These are phyloP conservation scores for Cryphonectria radicalis DNA, from an alignment of 2,329 filamentous ascomycete genomes.

Conservation along the genomic window DNA sequence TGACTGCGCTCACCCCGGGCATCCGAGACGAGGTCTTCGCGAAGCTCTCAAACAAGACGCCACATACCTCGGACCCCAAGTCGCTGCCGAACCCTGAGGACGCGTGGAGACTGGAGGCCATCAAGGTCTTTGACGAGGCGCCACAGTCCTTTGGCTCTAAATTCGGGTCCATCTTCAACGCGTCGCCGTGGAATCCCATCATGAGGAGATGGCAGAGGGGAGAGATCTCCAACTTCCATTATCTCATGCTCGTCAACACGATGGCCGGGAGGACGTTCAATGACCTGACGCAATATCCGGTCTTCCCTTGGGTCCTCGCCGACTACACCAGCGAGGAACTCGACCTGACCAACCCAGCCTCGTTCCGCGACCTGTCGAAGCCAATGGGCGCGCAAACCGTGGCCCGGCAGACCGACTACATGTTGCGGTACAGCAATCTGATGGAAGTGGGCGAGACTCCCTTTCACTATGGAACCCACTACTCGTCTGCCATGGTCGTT, in stretches of 20 bases:
- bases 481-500: constrained; percentile 98
- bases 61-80: constrained; percentile 74
- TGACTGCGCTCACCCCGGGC: constrained; percentile 78
- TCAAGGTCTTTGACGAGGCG: constrained; percentile 67
- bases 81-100: constrained; percentile 80
- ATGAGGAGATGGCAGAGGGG: constrained; percentile 91
- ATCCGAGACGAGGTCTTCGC: constrained; percentile 80
- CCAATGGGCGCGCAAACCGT: constrained; percentile 92
- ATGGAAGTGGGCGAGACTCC: constrained; percentile 90
- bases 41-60: constrained; percentile 77
- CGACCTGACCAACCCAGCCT: constrained; percentile 80
- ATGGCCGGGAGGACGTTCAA: constrained; percentile 98
- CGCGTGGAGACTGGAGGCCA: constrained; percentile 85
- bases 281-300: constrained; percentile 95
- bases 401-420: constrained; percentile 76
- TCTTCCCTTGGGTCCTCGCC: constrained; percentile 96
- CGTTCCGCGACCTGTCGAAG: constrained; percentile 89
- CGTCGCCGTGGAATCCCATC: constrained; percentile 78
- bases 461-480: constrained; percentile 98
- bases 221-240: constrained; percentile 98
- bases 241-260: constrained; percentile 97
- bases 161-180: constrained; percentile 90
- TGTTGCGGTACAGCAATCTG: constrained; percentile 83
- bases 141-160: constrained; percentile 76
- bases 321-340: constrained; percentile 95